These are phyloP conservation scores for Ophiosphaerella korrae DNA, from an alignment of 2,329 filamentous ascomycete species.

Conservation along the genomic window DNA sequence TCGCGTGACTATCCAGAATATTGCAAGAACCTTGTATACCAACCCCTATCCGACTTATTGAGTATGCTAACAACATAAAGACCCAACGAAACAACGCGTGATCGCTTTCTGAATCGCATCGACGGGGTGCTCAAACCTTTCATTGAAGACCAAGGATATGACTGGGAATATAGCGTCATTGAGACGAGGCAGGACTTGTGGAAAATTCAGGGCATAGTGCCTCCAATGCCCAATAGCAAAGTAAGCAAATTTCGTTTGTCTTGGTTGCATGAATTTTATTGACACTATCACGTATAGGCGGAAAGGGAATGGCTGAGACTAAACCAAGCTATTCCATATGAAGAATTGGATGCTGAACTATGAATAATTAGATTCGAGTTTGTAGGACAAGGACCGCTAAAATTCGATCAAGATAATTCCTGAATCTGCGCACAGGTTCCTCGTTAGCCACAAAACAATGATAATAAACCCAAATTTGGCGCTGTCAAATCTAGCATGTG, in stretches of 20 bases:
- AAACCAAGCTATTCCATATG: conserved; percentile 28
- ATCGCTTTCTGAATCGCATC: conserved; percentile 26
- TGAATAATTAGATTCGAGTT: neutral
- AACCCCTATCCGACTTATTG: neutral
- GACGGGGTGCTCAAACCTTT: conserved; percentile 48
- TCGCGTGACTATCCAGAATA: conserved; percentile 42
- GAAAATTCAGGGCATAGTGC: conserved; percentile 51
- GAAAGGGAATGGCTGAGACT: conserved; percentile 42
- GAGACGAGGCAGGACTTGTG: conserved; percentile 53
- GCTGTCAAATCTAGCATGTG: too few species aligned
- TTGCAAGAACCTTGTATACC: conserved; percentile 31
- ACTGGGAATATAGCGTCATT: conserved; percentile 52
- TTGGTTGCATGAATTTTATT: neutral
- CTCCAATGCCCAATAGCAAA: conserved; percentile 44
- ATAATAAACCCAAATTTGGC: too few species aligned
- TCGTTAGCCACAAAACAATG: too few species aligned
- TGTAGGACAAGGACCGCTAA: too few species aligned
- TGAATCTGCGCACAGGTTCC: too few species aligned
- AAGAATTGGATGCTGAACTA: conserved; percentile 18
- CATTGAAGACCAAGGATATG: conserved; percentile 49
- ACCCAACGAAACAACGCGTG: conserved; percentile 8
- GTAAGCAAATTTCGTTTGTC: neutral
- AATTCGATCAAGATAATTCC: too few species aligned
- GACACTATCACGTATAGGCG: conserved; percentile 9
- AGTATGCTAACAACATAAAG: neutral